phyloP scores from a whole-genome alignment of 1,139 yeast species.

The Sugiyamaella castrensis region DNA sequence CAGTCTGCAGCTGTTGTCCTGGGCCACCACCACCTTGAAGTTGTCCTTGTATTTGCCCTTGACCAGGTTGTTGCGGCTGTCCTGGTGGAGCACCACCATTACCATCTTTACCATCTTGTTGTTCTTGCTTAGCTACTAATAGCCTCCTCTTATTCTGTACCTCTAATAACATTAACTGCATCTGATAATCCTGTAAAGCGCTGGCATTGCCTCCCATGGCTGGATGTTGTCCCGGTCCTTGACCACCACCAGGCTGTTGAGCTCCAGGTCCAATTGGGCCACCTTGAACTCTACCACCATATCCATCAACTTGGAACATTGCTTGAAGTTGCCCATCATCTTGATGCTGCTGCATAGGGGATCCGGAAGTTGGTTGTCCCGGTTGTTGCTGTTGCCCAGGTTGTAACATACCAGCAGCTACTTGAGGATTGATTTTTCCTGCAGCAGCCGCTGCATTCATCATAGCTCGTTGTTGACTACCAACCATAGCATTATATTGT shows the following conservation, averaged over 20 bases:
- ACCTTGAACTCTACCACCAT: conserved; percentile 1
- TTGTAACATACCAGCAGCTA: conserved; percentile 14
- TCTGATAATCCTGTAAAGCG: conserved; percentile 68
- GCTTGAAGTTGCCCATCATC: conserved; percentile 18
- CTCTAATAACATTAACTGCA: conserved; percentile 68
- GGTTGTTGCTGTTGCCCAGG: conserved; percentile 5
- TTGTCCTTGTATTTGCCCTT: conserved; percentile 13
- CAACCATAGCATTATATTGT: conserved; percentile 28
- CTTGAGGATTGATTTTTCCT: conserved; percentile 12
- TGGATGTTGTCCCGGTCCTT: conserved; percentile 19
- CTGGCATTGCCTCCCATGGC: conserved; percentile 31
- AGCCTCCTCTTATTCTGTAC: conserved; percentile 62
- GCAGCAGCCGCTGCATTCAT: conserved; percentile 26
- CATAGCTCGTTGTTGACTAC: conserved; percentile 30
- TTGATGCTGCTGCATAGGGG: conserved; percentile 22
- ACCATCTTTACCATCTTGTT: conserved; percentile 17
- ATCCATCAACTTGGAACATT: conserved; percentile 23
- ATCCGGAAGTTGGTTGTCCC: conserved; percentile 16
- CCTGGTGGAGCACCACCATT: conserved; percentile 1
- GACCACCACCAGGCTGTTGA: conserved; percentile 17
- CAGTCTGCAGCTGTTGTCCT: conserved; percentile 4
- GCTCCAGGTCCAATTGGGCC: conserved; percentile 10
- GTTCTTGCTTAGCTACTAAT: conserved; percentile 37
- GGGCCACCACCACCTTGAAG: conserved; percentile 11
- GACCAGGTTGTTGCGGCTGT: background rate